These are phyloP conservation scores for Sarcodon sp. DNA, from an alignment of 768 basidiomycete genomes.

Conservation along the genomic window DNA sequence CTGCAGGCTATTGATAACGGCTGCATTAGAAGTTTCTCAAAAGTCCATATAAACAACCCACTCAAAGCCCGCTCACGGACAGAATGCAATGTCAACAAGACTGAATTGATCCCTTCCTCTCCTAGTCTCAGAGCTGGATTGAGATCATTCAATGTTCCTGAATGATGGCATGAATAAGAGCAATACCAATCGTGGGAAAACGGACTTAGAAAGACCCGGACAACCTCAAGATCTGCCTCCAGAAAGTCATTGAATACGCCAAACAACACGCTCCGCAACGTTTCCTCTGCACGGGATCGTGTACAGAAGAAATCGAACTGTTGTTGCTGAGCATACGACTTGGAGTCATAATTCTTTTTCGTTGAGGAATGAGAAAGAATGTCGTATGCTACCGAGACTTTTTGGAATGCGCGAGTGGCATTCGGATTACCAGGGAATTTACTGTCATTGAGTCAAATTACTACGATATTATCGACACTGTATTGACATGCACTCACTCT, in stretches of 20 bases:
- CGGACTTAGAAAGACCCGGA: slow-evolving; percentile 58
- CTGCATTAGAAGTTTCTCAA: background rate
- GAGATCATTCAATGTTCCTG: slow-evolving; percentile 68
- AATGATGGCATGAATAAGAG: background rate
- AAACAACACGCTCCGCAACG: slow-evolving; percentile 60
- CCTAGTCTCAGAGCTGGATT: slow-evolving; percentile 68
- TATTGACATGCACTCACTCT: slow-evolving; percentile 44
- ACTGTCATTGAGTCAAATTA: slow-evolving; percentile 24
- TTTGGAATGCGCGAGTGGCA: slow-evolving; percentile 79
- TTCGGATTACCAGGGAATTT: slow-evolving; percentile 70
- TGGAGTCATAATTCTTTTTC: slow-evolving; percentile 53
- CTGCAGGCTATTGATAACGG: slow-evolving; percentile 43
- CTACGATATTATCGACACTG: background rate
- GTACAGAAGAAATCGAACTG: slow-evolving; percentile 42
- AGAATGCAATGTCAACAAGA: slow-evolving; percentile 55
- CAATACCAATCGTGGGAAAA: background rate
- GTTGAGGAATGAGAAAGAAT: slow-evolving; percentile 65
- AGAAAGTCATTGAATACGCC: slow-evolving; percentile 73
- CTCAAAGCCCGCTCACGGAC: slow-evolving; percentile 69
- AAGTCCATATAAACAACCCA: slow-evolving; percentile 19
- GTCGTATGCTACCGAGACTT: slow-evolving; percentile 74
- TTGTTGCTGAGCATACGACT: slow-evolving; percentile 27
- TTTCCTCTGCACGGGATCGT: slow-evolving; percentile 52
- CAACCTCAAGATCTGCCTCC: slow-evolving; percentile 80
- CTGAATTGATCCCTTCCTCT: slow-evolving; percentile 66